Percentiles rank a stretch among this genome's conserved stretches.
These are phyloP conservation scores for Colletotrichum sansevieriae DNA, from an alignment of 2,329 filamentous ascomycete species.

Conservation along the genomic window DNA sequence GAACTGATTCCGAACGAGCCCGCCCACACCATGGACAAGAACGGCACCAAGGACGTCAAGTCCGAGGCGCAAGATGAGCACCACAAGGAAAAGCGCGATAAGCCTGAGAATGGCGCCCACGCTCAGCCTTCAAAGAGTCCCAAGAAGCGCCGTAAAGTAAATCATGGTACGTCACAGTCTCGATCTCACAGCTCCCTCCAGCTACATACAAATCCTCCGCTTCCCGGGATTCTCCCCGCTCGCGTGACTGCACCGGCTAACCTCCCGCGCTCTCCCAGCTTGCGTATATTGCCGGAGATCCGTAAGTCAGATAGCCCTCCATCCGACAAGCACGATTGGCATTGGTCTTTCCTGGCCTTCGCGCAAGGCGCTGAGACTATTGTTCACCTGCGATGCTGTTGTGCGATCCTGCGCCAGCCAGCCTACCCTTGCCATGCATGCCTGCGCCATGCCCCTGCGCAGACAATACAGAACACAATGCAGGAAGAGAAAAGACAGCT, in stretches of 20 bases:
- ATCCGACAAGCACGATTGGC: constrained; percentile 46
- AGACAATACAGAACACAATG: constrained; percentile 7
- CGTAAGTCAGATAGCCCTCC: constrained; percentile 70
- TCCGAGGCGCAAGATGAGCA: constrained; percentile 53
- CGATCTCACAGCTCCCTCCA: constrained; percentile 20
- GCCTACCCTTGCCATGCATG: constrained; percentile 32
- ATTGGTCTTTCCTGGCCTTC: not conserved
- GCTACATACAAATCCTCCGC: constrained; percentile 34
- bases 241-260: constrained; percentile 42
- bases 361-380: constrained; percentile 29
- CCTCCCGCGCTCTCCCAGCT: constrained; percentile 67
- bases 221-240: constrained; percentile 31
- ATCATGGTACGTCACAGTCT: constrained; percentile 77
- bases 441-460: constrained; percentile 16
- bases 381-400: constrained; percentile 23
- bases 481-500: constrained; percentile 52
- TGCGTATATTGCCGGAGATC: constrained; percentile 92
- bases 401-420: constrained; percentile 36
- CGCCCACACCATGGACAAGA: constrained; percentile 49
- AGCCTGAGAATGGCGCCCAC: constrained; percentile 51
- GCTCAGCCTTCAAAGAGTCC: constrained; percentile 64
- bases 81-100: constrained; percentile 44
- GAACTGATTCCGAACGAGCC: constrained; percentile 47
- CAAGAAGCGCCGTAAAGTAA: constrained; percentile 90
- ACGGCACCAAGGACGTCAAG: constrained; percentile 54